These are phyloP conservation scores for Vigna trinervia DNA, from an alignment of 306 rosid species.

Conservation along the genomic window DNA sequence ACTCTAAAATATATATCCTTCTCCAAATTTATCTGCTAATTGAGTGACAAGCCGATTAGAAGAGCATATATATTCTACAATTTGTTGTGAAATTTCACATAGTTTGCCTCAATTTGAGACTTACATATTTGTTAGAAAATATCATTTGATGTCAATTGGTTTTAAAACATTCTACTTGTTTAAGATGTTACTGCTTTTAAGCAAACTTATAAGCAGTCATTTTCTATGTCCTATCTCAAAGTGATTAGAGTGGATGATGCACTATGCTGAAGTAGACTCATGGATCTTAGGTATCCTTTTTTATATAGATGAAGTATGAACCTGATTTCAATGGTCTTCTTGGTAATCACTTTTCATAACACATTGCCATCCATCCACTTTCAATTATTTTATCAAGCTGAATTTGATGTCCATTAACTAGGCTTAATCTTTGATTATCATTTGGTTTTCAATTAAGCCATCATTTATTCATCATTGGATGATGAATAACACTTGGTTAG, in stretches of 20 bases:
- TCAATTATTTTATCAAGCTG: constrained; percentile 36
- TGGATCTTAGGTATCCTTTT: constrained; percentile 46
- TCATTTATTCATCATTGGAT: constrained; percentile 44
- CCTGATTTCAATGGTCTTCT: constrained; percentile 44
- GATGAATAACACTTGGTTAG: constrained; percentile 43
- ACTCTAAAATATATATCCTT: not conserved
- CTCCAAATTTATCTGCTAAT: constrained; percentile 30
- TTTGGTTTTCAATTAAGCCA: constrained; percentile 24
- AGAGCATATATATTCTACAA: not conserved
- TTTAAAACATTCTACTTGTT: constrained; percentile 6
- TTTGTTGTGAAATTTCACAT: no score
- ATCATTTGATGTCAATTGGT: no score
- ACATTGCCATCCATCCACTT: constrained; percentile 48
- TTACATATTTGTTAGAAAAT: no score
- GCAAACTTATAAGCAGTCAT: constrained; percentile 2
- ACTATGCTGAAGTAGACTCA: constrained; percentile 52
- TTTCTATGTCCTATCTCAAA: constrained; percentile 40
- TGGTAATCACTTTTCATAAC: constrained; percentile 41
- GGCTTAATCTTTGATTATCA: constrained; percentile 43
- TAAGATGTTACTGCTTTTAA: constrained; percentile 33
- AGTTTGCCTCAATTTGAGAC: no score
- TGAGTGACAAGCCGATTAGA: constrained; percentile 28
- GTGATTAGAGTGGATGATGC: constrained; percentile 55
- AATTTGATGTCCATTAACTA: constrained; percentile 33
- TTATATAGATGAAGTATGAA: constrained; percentile 47